A percentile compares a stretch with the other conserved stretches of the same genome.
Conservation (phyloP, 73 alveolate genomes). For the Paramecium primaurelia region DNA sequence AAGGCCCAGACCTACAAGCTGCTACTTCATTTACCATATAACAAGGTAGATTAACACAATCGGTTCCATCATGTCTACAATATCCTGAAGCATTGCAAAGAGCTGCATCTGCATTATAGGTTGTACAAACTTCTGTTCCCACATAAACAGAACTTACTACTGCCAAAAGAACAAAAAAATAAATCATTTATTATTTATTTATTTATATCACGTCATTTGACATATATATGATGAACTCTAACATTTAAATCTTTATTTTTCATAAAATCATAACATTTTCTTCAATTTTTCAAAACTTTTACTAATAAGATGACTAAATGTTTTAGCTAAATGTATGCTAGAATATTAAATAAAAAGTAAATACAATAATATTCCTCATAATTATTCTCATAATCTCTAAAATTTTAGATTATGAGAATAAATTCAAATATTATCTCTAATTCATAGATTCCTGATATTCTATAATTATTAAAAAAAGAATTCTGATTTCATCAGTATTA, state of each 20-base stretch:
- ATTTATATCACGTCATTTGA: not conserved
- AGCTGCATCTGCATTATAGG: not conserved
- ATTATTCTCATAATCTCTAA: not conserved
- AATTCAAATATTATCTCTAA: too few species aligned
- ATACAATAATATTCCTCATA: not conserved
- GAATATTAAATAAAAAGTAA: not conserved
- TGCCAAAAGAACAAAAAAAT: not conserved
- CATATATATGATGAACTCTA: not conserved
- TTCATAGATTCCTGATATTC: too few species aligned
- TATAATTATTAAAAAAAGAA: too few species aligned
- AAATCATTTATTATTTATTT: not conserved
- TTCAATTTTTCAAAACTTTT: not conserved
- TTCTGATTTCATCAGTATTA: too few species aligned
- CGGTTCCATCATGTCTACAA: not conserved
- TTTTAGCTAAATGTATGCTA: not conserved
- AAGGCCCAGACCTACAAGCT: slow-evolving; percentile 19
- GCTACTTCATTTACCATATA: slow-evolving; percentile 28
- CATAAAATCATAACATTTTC: not conserved
- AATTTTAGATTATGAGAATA: too few species aligned
- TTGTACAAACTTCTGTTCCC: not conserved
- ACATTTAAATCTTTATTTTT: not conserved
- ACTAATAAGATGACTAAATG: not conserved
- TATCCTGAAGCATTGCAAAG: not conserved
- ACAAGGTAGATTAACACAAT: not conserved
- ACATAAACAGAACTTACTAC: not conserved